Base-by-base conservation (phyloP, 2,329 filamentous ascomycete genomes). In the Sporothrix brasiliensis region DNA sequence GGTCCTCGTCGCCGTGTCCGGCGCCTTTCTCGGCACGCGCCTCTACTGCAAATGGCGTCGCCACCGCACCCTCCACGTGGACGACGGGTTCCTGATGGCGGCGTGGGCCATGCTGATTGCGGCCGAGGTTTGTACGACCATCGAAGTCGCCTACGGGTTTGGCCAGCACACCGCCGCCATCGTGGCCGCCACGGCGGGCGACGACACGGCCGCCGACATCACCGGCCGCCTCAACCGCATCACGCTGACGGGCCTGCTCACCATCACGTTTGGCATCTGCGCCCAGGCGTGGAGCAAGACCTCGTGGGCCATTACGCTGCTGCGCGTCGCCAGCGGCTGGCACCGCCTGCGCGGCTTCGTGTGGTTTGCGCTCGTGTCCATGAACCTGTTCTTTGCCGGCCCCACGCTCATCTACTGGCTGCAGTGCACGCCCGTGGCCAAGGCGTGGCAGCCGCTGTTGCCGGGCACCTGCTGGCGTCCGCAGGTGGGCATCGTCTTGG, bases 261-360 rank as follows among this genome's bases (percentile, higher is more conserved):
- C 70, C 61, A 72, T 70, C 41, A 76, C 76, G 68, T 74, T 77
- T 67, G 78, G 76, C 16, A 75, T 79, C 63, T 71, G 77, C 19
- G 76, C 76, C 0, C 77, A 79, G 14, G 74, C 76, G 1, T 76
- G 75, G 72, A 79, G 78, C 74, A 82, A 82, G 73, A 80, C 79
- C 0, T 80, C 79, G 1, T 80, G 81, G 69, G 79, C 76, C 11
- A 72, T 80, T 24, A 80, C 79, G 6, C 75, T 81, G 52, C 76
- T 80, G 39, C 75, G 78, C 6, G 74, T 80, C 73, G 79, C 76
- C 11, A 72, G 73, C 27, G 74, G 77, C 24, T 39, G 54, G 54
- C 27, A 30, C 13, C 74, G 76, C 73, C 70, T 76, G n/a, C 76
- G 74, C 50, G 72, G 63, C 60, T 71, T 76, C 41, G 69, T 79